Percentiles rank a stretch among this genome's conserved stretches.
Evolutionary conservation across 2,329 filamentous ascomycete species (phyloP).

Genomic region (Cercospora zeae-maydis): DNA sequence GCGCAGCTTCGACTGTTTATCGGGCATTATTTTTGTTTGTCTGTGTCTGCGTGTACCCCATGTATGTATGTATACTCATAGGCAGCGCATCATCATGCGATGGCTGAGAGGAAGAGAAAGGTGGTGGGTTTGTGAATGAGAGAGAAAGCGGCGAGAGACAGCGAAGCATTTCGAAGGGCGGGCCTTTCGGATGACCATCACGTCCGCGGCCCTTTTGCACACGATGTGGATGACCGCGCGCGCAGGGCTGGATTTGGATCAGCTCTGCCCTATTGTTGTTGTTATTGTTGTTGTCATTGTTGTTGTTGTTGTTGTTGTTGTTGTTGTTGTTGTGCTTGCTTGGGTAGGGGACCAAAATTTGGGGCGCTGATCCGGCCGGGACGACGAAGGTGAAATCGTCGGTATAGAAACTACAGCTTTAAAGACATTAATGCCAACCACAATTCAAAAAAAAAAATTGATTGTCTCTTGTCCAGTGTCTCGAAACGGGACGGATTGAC

Average conservation of each 20-base stretch:
- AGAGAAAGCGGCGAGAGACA: not conserved
- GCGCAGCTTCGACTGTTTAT: not conserved
- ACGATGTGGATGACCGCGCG: not conserved
- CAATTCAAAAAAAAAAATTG: not conserved
- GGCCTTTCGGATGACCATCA: slow-evolving; percentile 7
- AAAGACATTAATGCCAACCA: slow-evolving; percentile 2
- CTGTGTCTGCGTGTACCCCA: not conserved
- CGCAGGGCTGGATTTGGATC: not conserved
- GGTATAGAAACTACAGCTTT: not conserved
- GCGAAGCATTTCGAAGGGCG: not conserved
- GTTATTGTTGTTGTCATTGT: too few relatives aligned
- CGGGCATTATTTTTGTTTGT: not conserved
- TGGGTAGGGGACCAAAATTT: not conserved
- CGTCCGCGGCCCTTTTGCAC: not conserved
- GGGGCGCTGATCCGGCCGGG: not conserved
- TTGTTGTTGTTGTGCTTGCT: not conserved
- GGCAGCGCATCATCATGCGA: not conserved
- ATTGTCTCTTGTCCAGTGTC: not conserved
- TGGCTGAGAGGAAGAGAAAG: not conserved
- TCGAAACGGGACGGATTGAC: not conserved
- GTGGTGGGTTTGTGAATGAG: not conserved
- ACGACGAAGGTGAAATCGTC: not conserved
- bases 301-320: too few relatives aligned
- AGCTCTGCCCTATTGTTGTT: not conserved
- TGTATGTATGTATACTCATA: not conserved